These are phyloP conservation scores for Aureobasidium pullulans DNA, from an alignment of 2,329 filamentous ascomycete species.

Conservation along the genomic window DNA sequence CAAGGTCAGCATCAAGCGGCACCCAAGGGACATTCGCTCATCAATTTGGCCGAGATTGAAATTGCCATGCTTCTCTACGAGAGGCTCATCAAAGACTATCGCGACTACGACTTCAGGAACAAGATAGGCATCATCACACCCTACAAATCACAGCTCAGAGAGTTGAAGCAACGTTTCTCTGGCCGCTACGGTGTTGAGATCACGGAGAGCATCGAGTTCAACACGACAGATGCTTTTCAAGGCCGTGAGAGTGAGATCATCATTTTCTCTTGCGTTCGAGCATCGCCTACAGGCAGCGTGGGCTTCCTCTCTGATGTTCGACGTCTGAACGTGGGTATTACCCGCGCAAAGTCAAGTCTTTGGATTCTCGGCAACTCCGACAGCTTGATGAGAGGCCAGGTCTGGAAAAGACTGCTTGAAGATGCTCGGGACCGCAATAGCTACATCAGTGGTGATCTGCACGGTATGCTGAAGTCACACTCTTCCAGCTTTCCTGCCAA, in stretches of 20 bases:
- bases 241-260: slow-evolving; percentile 96
- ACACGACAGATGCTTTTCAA: slow-evolving; percentile 97
- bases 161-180: slow-evolving; percentile 69
- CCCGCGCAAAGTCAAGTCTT: slow-evolving; percentile 89
- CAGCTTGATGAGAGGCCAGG: slow-evolving; percentile 78
- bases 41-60: slow-evolving; percentile 81
- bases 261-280: slow-evolving; percentile 97
- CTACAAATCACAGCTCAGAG: slow-evolving; percentile 85
- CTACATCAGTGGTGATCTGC: slow-evolving; percentile 65
- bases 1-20: slow-evolving; percentile 77
- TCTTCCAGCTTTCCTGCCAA: slow-evolving; percentile 35
- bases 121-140: slow-evolving; percentile 97
- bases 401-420: slow-evolving; percentile 79
- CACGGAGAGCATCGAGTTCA: slow-evolving; percentile 81
- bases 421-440: slow-evolving; percentile 68
- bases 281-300: slow-evolving; percentile 85
- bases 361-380: slow-evolving; percentile 94
- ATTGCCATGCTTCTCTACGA: slow-evolving; percentile 81
- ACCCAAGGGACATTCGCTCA: slow-evolving; percentile 76
- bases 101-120: slow-evolving; percentile 61
- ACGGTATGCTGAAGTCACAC: slow-evolving; percentile 47
- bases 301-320: slow-evolving; percentile 97
- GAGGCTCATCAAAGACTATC: slow-evolving; percentile 64
- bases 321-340: slow-evolving; percentile 98
- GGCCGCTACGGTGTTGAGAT: slow-evolving; percentile 67